phyloP scores from a whole-genome alignment of 257 asterid genomes.

The Solanum phureja region DNA sequence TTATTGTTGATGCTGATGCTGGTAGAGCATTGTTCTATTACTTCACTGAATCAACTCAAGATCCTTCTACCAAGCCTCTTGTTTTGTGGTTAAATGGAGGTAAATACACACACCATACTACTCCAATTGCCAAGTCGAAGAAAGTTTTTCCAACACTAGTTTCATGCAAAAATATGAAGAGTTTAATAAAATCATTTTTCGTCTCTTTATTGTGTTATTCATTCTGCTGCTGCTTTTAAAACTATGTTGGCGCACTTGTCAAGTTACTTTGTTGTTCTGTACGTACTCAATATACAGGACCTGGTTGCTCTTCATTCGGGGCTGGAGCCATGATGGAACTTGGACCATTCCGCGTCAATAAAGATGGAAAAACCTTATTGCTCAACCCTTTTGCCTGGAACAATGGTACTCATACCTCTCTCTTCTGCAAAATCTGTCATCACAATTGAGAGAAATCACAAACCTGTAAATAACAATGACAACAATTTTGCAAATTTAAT shows the following conservation, averaged over 20 bases:
- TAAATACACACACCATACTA: background rate
- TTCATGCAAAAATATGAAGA: background rate
- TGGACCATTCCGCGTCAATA: conserved; percentile 13
- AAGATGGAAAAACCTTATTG: conserved; percentile 5
- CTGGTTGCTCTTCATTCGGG: conserved; percentile 12
- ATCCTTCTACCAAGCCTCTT: conserved; percentile 20
- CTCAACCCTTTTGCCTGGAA: conserved; percentile 7
- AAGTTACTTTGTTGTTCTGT: background rate
- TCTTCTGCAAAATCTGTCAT: background rate
- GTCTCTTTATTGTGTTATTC: background rate
- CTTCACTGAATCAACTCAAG: conserved; percentile 18
- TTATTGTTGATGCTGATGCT: conserved; percentile 5
- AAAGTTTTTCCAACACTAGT: background rate
- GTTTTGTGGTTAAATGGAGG: conserved; percentile 43
- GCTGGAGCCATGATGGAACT: conserved; percentile 8
- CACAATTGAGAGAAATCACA: background rate
- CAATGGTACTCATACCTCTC: background rate
- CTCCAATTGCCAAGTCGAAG: background rate
- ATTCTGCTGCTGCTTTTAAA: background rate
- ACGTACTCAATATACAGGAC: background rate
- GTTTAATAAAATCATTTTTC: too few species aligned
- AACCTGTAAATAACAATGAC: too few species aligned
- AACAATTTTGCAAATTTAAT: too few species aligned
- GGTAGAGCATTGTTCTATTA: conserved; percentile 27
- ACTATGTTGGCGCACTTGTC: background rate